Evolutionary conservation across 129 eudicot genomes (phyloP), one percentile per base, ranked within the genome.

Genomic region (Lactuca sativa): DNA sequence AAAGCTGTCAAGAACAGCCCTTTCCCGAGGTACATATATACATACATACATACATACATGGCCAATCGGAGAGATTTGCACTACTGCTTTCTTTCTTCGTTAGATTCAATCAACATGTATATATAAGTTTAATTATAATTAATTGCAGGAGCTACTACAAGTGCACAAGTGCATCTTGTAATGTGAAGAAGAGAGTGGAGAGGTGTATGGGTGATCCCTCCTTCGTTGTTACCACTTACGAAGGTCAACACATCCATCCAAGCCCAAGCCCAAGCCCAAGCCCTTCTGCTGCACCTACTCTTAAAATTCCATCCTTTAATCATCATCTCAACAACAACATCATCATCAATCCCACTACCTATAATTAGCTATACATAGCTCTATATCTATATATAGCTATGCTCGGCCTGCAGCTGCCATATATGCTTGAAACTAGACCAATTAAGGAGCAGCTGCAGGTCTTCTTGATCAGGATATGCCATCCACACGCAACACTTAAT

Each of bases 1-100:
- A 90, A 90, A 74, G 96, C 96, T 74, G 96, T 90, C 59, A 90
- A 90, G 73, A 90, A 90, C 76, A 90, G 96, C 82, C 90, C 91
- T 60, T 90, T 84, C 57, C 96, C 96, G 21, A 86, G 96, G 96
- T 89, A 81, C 21, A 43, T 43, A 43, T 7, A 1, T 38, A 38
- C 44, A 21, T 21, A n/a, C n/a, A n/a, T n/a, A n/a, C n/a, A 43
- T 43, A 43, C 44, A 1, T 38, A 38, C 44, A 21, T 21, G 21
- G 30, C 30, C 30, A 25, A 25, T 25, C 1, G 30, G 30, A 1
- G 1, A 25, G 0, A 21, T 21, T 0, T 25, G 30, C 30, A 25
- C 30, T 25, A 25, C 30, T 25, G 30, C 30, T 25, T 25, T 25
- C 30, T 25, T 25, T 25, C 30, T 25, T 25, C 30, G 1, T 25